These are phyloP conservation scores for Ustilago curta DNA, from an alignment of 1,284 basidiomycete species.

Conservation along the genomic window DNA sequence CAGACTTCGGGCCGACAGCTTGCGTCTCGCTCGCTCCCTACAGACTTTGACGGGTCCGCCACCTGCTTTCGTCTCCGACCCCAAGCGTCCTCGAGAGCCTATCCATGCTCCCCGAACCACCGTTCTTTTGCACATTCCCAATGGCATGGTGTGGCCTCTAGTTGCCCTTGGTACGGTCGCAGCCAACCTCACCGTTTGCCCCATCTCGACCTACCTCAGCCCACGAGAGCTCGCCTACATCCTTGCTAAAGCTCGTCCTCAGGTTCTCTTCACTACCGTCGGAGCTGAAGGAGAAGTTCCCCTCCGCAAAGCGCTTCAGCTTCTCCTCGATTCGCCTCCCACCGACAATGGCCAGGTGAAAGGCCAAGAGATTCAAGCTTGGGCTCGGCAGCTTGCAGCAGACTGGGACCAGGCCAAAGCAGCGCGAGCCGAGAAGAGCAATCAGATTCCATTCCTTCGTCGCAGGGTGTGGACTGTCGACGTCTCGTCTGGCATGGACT, in stretches of 20 bases:
- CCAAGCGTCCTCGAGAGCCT: conserved; percentile 23
- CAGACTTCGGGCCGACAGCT: conserved; percentile 45
- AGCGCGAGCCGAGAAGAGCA: conserved; percentile 38
- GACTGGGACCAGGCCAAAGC: conserved; percentile 48
- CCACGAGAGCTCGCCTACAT: conserved; percentile 69
- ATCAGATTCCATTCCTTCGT: conserved; percentile 30
- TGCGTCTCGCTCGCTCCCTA: conserved; percentile 51
- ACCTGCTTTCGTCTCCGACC: conserved; percentile 23
- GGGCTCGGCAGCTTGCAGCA: conserved; percentile 46
- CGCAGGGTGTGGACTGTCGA: conserved; percentile 56
- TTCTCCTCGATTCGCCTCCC: conserved; percentile 47
- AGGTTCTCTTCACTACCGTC: conserved; percentile 66
- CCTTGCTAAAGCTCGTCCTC: conserved; percentile 67
- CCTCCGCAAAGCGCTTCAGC: conserved; percentile 53
- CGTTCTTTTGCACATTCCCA: conserved; percentile 70
- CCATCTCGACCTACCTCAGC: conserved; percentile 69
- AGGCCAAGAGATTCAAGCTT: conserved; percentile 30
- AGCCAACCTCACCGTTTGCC: conserved; percentile 63
- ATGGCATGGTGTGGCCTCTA: conserved; percentile 67
- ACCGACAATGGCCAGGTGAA: conserved; percentile 35
- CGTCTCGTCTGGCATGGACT: conserved; percentile 42
- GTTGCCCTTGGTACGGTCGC: conserved; percentile 67
- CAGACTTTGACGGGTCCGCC: conserved; percentile 37
- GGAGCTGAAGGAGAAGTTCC: conserved; percentile 56
- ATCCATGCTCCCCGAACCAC: conserved; percentile 61